phyloP scores from a whole-genome alignment of 106 monocot species.

The Dendrobium huoshanense region DNA sequence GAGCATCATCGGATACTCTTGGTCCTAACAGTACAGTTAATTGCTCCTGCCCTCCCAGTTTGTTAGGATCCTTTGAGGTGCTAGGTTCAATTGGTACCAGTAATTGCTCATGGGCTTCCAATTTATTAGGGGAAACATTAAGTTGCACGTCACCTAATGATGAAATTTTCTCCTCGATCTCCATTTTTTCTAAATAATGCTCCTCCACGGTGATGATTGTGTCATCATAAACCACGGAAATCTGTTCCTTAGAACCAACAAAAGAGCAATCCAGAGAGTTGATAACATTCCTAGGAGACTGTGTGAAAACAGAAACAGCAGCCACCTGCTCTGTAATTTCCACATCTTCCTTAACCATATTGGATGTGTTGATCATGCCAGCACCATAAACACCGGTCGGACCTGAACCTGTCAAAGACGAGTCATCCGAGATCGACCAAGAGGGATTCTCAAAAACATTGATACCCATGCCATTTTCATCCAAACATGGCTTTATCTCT shows the following conservation, averaged over 20 bases:
- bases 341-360: constrained; percentile 6
- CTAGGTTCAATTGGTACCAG: constrained; percentile 2
- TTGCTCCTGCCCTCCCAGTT: constrained; percentile 3
- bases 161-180: constrained; percentile 10
- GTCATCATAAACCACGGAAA: not conserved
- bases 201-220: not conserved
- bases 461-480: not conserved
- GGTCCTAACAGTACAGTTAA: not conserved
- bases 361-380: not conserved
- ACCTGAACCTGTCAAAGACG: not conserved
- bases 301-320: not conserved
- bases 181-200: not conserved
- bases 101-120: not conserved
- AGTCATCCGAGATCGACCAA: not conserved
- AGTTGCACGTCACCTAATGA: not conserved
- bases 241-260: constrained; percentile 10
- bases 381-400: not conserved
- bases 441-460: not conserved
- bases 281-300: constrained; percentile 2
- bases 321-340: constrained; percentile 2
- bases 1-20: not conserved
- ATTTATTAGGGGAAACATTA: not conserved
- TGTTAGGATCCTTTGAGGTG: not conserved
- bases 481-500: constrained; percentile 14
- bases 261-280: constrained; percentile 5